Base-by-base conservation (phyloP, 2,329 filamentous ascomycete species). In the Hypoxylon sp. region DNA sequence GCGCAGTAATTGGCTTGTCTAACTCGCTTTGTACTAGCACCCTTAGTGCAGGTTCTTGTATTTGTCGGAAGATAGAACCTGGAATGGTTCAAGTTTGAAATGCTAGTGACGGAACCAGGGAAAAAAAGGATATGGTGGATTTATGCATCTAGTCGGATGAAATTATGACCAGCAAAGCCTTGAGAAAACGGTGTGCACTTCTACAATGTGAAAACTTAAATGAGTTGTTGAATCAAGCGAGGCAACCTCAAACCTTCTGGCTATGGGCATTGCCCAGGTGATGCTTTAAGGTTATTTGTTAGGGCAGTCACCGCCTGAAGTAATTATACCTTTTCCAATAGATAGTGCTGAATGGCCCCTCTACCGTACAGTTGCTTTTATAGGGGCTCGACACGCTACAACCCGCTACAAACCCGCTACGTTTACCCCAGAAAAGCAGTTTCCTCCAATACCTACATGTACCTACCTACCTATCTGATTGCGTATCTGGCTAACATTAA, bases 1-100 rank as follows among this genome's bases (percentile, higher is more conserved):
- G 74, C 72, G 66, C 67, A 70, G 70, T 55, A 67, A 29, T 47
- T 33, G 60, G 57, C 31, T 53, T 46, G 61, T 68, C 72, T 76
- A 76, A 72, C 74, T 73, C n/a, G 58, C 52, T 75, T 73, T 46
- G 74, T 73, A 70, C 71, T 76, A 74, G 72, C 53, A 66, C 51
- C 17, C 17, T 19, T 26, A 10, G 26, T 57, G 54, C 29, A 50
- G 46, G 48, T 60, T 60, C 39, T 46, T 46, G 39, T 58, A 44
- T 51, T 58, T 54, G 29, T 50, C 39, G 51, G 42, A 62, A 59
- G 53, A 65, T 58, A 33, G 54, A 60, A 55, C 48, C 50, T 55
- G 55, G 31, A 37, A 42, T 26, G 42, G 56, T 33, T 58, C 46
- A 48, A 42, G 44, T 50, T 48, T 22, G 33, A 42, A 59, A 53